Base-by-base conservation (phyloP, 306 rosid genomes). In the Vigna mungo region DNA sequence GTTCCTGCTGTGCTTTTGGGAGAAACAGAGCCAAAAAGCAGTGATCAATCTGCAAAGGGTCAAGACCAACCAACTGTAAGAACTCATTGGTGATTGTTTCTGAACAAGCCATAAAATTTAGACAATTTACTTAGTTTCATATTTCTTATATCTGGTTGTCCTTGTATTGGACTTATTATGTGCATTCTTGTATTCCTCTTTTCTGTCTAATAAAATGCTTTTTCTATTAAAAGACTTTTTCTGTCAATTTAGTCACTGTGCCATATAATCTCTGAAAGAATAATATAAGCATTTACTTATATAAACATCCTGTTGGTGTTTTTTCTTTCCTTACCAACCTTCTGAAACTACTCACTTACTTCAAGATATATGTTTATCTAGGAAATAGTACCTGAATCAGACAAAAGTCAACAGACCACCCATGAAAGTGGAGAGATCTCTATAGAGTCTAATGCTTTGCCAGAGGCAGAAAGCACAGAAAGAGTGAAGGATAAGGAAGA, bases 1-100 rank as follows among this genome's bases (percentile, higher is more conserved):
- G 99, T 96, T 88, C 99, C 99, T 18, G 98, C 99, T 21, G 99
- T 96, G 75, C 84, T 96, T 84, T 82, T 96, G 89, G 99, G 99
- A 76, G 99, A 96, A 85, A 83, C 89, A 0, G 99, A 96, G 75
- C 78, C 93, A 64, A 96, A 92, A 86, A 69, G 41, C 62, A 96
- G 76, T 58, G 99, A 96, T 75, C 99, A 91, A 85, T 73, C 96
- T 80, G 88, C 72, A 34, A 92, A 92, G 90, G 71, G 72, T 61
- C 93, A 81, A 81, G 98, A 90, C 72, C 97, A 89, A 79, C 71
- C 89, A 78, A 79, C 92, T 75, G 98, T 94, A 89, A 94, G 90
- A 78, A 84, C 55, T 74, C 67, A 64, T 67, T 67, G 70, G 48
- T 70, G 44, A 41, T 37, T 14, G 11, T 56, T 71, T 62, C 73